These are phyloP conservation scores for Candida anglica DNA, from an alignment of 805 yeast genomes.

Conservation along the genomic window DNA sequence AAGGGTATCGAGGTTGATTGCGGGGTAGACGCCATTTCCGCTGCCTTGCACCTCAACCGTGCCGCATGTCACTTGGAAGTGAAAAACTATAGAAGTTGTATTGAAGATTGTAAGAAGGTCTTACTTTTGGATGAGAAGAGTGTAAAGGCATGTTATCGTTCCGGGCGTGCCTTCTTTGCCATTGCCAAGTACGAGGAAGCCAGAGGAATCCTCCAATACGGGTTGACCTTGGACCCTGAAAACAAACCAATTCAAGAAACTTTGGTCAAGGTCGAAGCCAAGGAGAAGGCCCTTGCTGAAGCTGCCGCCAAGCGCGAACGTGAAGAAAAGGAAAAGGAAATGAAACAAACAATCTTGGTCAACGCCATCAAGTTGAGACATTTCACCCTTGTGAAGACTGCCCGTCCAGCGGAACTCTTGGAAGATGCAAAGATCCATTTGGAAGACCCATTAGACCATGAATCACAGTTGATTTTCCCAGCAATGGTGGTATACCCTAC, in stretches of 20 bases:
- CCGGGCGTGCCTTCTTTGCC: slow-evolving; percentile 74
- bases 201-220: slow-evolving; percentile 59
- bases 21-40: slow-evolving; percentile 32
- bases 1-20: slow-evolving; percentile 75
- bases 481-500: slow-evolving; percentile 80
- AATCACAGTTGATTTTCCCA: slow-evolving; percentile 79
- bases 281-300: slow-evolving; percentile 27
- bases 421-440: slow-evolving; percentile 49
- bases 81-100: slow-evolving; percentile 78
- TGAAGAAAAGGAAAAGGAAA: slow-evolving; percentile 36
- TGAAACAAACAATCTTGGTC: slow-evolving; percentile 40
- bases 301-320: slow-evolving; percentile 31
- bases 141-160: slow-evolving; percentile 80
- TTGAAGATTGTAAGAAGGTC: slow-evolving; percentile 79
- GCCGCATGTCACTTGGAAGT: slow-evolving; percentile 91
- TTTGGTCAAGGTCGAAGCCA: slow-evolving; percentile 34
- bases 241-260: slow-evolving; percentile 54
- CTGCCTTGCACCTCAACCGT: slow-evolving; percentile 70
- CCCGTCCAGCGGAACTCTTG: slow-evolving; percentile 53
- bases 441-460: slow-evolving; percentile 63
- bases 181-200: slow-evolving; percentile 74
- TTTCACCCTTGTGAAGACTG: slow-evolving; percentile 45
- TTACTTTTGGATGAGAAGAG: slow-evolving; percentile 62
- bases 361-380: slow-evolving; percentile 63
- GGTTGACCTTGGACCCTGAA: slow-evolving; percentile 54